Evolutionary conservation across 2,329 filamentous ascomycete species (phyloP), one percentile per base, ranked within the genome.

Genomic region (Gaeumannomyces tritici): DNA sequence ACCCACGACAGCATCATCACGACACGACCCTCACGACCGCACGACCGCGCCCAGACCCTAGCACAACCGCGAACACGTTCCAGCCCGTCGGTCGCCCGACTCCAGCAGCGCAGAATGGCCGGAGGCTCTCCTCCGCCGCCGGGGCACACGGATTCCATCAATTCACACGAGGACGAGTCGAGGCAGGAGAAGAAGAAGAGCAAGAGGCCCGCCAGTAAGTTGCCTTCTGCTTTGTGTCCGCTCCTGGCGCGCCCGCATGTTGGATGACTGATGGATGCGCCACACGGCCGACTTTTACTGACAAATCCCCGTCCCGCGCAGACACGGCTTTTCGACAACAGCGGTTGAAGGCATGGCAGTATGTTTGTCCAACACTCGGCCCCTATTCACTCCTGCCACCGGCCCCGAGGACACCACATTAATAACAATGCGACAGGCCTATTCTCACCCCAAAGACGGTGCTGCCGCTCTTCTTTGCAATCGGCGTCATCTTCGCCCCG

Each of bases 271-370:
- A 24, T 63, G 33, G 59, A 27, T 29, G 55, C 33, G 55, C 31
- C 33, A n/a, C 6, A 42, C 26, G 47, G 33, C 35, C 60, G 35
- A 55, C 47, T 29, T 63, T 33, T 59, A 35, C 58, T 62, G 63
- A 58, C 33, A 29, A 55, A 31, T 54, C 21, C 26, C 42, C 13
- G 27, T 56, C 21, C 24, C 42, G 27, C 62, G 47, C 47, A 96
- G 91, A 98, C 79, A 98, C 93, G 64, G 95, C 95, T 13, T 99
- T 98, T 74, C 86, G 95, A 70, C 95, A 99, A 74, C 95, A 99
- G 77, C 88, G 95, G 73, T 79, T 99, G 75, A 97, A 98, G 79
- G 95, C 95, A 79, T 99, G 95, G 95, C 95, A 99, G 89, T 96
- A 81, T 77, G 91, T 84, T 55, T 57, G 68, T 61, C 63, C 62